phyloP scores from a whole-genome alignment of 805 yeast species.

The Wickerhamiella shivajii region DNA sequence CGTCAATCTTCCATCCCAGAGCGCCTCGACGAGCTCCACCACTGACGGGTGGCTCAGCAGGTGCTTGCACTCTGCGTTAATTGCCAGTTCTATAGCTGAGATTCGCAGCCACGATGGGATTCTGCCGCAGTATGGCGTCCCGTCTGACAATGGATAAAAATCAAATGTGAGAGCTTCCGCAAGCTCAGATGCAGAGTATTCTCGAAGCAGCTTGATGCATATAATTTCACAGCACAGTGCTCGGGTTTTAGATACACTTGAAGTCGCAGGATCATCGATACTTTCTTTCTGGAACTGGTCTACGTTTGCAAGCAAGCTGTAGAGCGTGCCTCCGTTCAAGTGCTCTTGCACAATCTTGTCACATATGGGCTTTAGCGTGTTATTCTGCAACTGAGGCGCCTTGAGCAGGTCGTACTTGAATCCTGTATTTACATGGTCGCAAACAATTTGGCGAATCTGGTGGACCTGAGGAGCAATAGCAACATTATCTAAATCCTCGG shows the following conservation, averaged over 20 bases:
- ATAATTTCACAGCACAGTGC: constrained; percentile 39
- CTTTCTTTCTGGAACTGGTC: constrained; percentile 26
- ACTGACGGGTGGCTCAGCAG: constrained; percentile 39
- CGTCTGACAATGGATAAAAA: constrained; percentile 33
- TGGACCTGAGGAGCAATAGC: constrained; percentile 4
- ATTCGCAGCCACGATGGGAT: constrained; percentile 28
- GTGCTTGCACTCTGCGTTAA: constrained; percentile 37
- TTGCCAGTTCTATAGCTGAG: constrained; percentile 36
- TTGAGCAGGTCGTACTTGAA: constrained; percentile 38
- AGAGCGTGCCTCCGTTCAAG: constrained; percentile 24
- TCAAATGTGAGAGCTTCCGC: constrained; percentile 33
- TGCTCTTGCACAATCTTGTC: constrained; percentile 22
- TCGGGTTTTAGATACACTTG: constrained; percentile 29
- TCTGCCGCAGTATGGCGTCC: constrained; percentile 13
- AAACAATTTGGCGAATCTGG: constrained; percentile 24
- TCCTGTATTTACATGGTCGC: constrained; percentile 31
- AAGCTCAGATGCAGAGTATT: constrained; percentile 28
- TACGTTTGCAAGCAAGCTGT: constrained; percentile 28
- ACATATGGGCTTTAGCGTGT: constrained; percentile 34
- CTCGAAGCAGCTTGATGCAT: constrained; percentile 36
- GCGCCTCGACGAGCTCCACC: constrained; percentile 32
- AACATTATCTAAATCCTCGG: constrained; percentile 1
- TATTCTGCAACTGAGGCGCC: constrained; percentile 37
- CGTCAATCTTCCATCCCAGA: constrained; percentile 39
- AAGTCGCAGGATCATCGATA: constrained; percentile 20